These are phyloP conservation scores for Cicer bijugum DNA, from an alignment of 306 rosid species.

Conservation along the genomic window DNA sequence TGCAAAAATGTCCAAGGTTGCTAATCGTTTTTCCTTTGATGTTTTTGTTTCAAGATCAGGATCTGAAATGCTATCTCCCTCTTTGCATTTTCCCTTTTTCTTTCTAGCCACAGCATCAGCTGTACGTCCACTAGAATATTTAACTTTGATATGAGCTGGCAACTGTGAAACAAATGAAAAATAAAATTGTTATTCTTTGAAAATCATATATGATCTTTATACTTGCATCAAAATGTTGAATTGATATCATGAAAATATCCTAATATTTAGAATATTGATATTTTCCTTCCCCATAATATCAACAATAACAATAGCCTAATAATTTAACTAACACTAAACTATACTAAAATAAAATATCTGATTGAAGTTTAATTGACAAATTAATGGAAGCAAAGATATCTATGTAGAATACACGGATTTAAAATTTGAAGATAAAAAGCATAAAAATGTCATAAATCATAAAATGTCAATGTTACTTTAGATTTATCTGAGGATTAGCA, in stretches of 20 bases:
- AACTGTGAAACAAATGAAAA: constrained; percentile 56
- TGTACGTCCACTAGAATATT: constrained; percentile 56
- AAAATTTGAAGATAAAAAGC: neutral
- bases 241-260: neutral
- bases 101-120: constrained; percentile 69
- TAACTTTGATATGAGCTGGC: constrained; percentile 69
- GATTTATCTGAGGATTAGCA: constrained; percentile 21
- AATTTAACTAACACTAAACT: neutral
- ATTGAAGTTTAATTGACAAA: neutral
- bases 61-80: constrained; percentile 66
- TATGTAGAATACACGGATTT: neutral
- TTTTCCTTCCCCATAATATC: neutral
- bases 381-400: neutral
- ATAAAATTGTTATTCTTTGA: constrained; percentile 26
- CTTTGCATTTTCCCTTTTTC: constrained; percentile 90
- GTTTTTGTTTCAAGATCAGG: constrained; percentile 48
- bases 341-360: neutral
- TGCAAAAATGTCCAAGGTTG: constrained; percentile 92
- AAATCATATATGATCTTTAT: constrained; percentile 15
- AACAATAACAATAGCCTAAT: constrained; percentile 1
- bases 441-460: neutral
- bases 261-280: neutral
- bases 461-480: constrained; percentile 2
- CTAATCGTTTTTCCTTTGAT: constrained; percentile 55
- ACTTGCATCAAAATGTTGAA: constrained; percentile 25